A percentile compares a stretch with the other conserved stretches of the same genome.
Evolutionary conservation across 257 asterid species (phyloP).

Genomic region (Nicotiana sylvestris): DNA sequence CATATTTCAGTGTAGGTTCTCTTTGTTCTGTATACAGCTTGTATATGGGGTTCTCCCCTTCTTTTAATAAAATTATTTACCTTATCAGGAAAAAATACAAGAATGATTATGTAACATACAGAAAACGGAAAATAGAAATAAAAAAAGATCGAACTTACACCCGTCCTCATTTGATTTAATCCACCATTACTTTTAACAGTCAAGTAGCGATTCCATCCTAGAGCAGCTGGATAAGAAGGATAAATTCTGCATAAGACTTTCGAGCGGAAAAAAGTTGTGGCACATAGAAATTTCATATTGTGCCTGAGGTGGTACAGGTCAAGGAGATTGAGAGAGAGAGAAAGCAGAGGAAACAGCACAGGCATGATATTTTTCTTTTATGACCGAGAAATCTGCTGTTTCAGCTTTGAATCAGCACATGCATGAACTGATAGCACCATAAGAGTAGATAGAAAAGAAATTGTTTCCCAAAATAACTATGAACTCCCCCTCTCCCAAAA

Average conservation of each 20-base stretch:
- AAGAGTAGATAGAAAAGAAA: neutral
- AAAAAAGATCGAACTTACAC: constrained; percentile 43
- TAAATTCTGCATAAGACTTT: constrained; percentile 3
- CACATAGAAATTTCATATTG: neutral
- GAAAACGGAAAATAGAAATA: neutral
- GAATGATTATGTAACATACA: constrained; percentile 5
- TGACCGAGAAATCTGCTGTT: neutral
- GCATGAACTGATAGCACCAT: neutral
- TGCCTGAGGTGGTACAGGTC: constrained; percentile 3
- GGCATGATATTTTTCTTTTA: neutral
- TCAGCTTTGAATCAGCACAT: neutral
- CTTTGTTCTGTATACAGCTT: no score
- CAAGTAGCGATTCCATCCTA: constrained; percentile 57
- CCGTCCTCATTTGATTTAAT: constrained; percentile 93
- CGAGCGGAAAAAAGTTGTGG: neutral
- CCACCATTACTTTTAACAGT: constrained; percentile 94
- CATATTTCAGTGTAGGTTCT: no score
- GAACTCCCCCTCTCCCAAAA: neutral
- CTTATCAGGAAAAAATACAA: neutral
- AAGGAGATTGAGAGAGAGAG: neutral
- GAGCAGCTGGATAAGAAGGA: constrained; percentile 43
- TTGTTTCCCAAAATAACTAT: neutral
- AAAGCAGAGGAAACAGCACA: neutral
- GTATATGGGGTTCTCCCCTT: no score
- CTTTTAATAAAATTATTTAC: no score